phyloP scores from a whole-genome alignment of 768 basidiomycete species.

The Termitomyces sp. region DNA sequence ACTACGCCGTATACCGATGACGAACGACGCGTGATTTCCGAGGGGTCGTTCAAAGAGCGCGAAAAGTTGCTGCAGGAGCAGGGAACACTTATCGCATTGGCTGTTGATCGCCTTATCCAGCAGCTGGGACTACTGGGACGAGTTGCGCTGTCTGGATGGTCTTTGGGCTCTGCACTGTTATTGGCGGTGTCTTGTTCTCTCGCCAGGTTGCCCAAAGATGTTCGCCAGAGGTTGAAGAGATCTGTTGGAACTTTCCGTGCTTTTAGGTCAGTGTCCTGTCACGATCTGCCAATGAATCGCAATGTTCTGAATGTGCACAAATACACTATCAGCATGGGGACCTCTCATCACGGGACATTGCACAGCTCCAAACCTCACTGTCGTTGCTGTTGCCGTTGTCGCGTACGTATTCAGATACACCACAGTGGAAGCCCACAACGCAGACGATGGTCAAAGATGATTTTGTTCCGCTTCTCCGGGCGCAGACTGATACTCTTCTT shows the following conservation, averaged over 20 bases:
- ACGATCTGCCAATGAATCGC: no score
- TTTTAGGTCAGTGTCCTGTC: no score
- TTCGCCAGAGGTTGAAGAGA: constrained; percentile 13
- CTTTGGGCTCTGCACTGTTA: constrained; percentile 23
- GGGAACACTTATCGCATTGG: constrained; percentile 23
- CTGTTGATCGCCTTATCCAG: constrained; percentile 22
- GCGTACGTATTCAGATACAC: background rate
- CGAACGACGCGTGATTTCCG: constrained; percentile 14
- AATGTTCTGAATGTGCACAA: no score
- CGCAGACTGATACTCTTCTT: background rate
- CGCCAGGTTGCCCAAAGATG: constrained; percentile 10
- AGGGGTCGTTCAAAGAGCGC: constrained; percentile 15
- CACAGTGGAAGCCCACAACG: background rate
- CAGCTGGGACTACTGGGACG: constrained; percentile 10
- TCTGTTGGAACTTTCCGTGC: constrained; percentile 17
- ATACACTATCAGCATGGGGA: background rate
- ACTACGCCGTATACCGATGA: constrained; percentile 26
- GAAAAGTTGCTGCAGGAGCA: constrained; percentile 18
- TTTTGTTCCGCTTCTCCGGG: background rate
- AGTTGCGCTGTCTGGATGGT: constrained; percentile 25
- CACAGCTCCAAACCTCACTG: background rate
- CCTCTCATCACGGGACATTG: background rate
- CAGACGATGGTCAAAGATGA: background rate
- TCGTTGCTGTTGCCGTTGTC: no score
- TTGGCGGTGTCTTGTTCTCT: constrained; percentile 17